Conservation (phyloP, 805 yeast species). For the Zygotorulaspora florentina region DNA sequence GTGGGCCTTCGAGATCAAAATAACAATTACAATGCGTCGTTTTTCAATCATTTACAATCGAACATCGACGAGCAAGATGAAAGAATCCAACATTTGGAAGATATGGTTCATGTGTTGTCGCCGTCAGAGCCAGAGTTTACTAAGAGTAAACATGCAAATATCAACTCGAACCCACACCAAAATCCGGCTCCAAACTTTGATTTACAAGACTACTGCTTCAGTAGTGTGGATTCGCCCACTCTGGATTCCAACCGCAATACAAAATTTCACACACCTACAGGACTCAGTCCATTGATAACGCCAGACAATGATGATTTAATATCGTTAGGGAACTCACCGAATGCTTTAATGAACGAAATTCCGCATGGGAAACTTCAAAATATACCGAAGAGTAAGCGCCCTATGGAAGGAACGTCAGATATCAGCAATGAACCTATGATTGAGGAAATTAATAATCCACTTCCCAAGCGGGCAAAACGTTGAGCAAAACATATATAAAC, state of each 20-base stretch:
- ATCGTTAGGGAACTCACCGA: slow-evolving; percentile 11
- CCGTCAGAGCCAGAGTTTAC: slow-evolving; percentile 5
- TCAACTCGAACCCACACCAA: not conserved
- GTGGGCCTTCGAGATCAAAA: not conserved
- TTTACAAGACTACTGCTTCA: slow-evolving; percentile 18
- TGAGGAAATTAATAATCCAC: slow-evolving; percentile 10
- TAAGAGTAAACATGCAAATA: not conserved
- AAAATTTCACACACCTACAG: slow-evolving; percentile 1
- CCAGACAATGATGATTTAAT: slow-evolving; percentile 11
- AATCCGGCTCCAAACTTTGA: slow-evolving; percentile 11
- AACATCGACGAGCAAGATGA: slow-evolving; percentile 32
- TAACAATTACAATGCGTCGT: slow-evolving; percentile 3
- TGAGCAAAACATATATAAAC: not conserved
- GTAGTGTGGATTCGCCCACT: slow-evolving; percentile 7
- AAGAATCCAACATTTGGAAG: slow-evolving; percentile 32
- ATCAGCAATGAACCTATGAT: slow-evolving; percentile 7
- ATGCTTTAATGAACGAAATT: slow-evolving; percentile 7
- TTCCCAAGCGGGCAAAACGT: slow-evolving; percentile 1
- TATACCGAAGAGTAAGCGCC: slow-evolving; percentile 4
- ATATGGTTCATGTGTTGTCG: slow-evolving; percentile 23
- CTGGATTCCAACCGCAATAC: slow-evolving; percentile 4
- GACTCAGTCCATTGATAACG: slow-evolving; percentile 12
- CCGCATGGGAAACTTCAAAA: not conserved
- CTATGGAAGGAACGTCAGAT: slow-evolving; percentile 5
- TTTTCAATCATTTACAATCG: slow-evolving; percentile 25